A percentile compares a stretch with the other conserved stretches of the same genome.
These are phyloP conservation scores for Trypanosoma melophagium DNA, from an alignment of 208 protist species.

Conservation along the genomic window DNA sequence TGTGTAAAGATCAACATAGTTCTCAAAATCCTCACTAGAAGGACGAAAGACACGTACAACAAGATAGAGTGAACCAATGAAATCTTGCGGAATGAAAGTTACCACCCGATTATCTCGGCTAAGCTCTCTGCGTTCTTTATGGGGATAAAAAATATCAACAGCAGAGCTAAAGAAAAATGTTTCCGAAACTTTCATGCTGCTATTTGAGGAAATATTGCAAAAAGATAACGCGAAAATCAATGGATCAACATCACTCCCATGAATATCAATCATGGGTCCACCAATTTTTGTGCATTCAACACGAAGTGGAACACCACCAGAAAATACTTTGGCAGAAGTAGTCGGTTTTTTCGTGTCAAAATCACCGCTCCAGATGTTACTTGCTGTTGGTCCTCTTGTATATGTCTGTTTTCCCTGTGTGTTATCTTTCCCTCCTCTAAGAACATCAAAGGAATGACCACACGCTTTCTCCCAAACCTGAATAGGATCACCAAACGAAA, in stretches of 20 bases:
- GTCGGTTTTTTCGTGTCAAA: conserved; percentile 75
- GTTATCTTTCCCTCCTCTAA: conserved; percentile 5
- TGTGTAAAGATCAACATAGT: conserved; percentile 80
- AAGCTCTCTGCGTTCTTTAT: conserved; percentile 64
- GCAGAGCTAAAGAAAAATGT: conserved; percentile 87
- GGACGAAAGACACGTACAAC: conserved; percentile 69
- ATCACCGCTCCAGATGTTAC: conserved; percentile 68
- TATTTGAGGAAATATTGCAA: conserved; percentile 52
- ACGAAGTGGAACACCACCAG: conserved; percentile 56
- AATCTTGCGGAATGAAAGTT: conserved; percentile 80
- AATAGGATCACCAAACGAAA: conserved; percentile 85
- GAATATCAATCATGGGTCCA: conserved; percentile 61
- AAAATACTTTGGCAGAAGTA: conserved; percentile 68
- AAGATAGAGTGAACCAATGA: conserved; percentile 65
- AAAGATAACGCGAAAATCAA: conserved; percentile 60
- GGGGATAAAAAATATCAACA: conserved; percentile 82
- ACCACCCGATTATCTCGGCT: conserved; percentile 63
- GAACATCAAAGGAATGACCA: conserved; percentile 21
- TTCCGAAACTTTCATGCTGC: conserved; percentile 72
- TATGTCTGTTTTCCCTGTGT: conserved; percentile 5
- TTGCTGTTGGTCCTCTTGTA: conserved; percentile 31
- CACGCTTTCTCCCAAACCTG: conserved; percentile 69
- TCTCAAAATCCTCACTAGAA: conserved; percentile 80
- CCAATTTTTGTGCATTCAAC: conserved; percentile 55
- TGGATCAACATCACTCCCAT: conserved; percentile 75